Evolutionary conservation across 345 rosid genomes (phyloP).

Genomic region (Anastatica hierochuntica): DNA sequence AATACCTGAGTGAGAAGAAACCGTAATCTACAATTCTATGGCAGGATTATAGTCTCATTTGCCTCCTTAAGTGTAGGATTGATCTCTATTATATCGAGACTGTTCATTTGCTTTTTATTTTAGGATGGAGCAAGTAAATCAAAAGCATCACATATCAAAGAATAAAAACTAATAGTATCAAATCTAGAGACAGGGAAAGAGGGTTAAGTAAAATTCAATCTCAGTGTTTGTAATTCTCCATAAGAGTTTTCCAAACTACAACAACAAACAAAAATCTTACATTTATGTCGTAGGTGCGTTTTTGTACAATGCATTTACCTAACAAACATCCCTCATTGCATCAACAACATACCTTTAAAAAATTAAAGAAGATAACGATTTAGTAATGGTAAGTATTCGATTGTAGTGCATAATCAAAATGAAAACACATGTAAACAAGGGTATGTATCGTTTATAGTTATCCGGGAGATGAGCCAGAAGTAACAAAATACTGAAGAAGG

Average conservation of each 20-base stretch:
- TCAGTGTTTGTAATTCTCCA: constrained; percentile 23
- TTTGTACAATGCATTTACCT: constrained; percentile 9
- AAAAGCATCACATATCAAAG: no score
- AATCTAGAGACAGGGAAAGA: no score
- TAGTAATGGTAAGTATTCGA: no score
- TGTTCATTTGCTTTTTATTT: no score
- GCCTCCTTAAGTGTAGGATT: no score
- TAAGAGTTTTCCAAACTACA: neutral
- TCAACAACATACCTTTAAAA: constrained; percentile 25
- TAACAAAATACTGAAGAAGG: constrained; percentile 73
- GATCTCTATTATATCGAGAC: no score
- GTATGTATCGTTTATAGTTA: constrained; percentile 1
- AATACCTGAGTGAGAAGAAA: no score
- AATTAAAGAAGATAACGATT: neutral
- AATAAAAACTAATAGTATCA: no score
- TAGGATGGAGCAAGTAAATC: no score
- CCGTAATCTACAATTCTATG: no score
- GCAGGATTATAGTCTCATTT: no score
- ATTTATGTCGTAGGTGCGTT: constrained; percentile 9
- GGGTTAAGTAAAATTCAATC: constrained; percentile 20
- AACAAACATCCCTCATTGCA: constrained; percentile 18
- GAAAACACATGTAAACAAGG: no score
- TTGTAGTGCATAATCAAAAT: neutral
- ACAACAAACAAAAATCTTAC: constrained; percentile 7
- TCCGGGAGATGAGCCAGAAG: constrained; percentile 95